phyloP scores from a whole-genome alignment of 306 rosid genomes.

The Malus domestica region DNA sequence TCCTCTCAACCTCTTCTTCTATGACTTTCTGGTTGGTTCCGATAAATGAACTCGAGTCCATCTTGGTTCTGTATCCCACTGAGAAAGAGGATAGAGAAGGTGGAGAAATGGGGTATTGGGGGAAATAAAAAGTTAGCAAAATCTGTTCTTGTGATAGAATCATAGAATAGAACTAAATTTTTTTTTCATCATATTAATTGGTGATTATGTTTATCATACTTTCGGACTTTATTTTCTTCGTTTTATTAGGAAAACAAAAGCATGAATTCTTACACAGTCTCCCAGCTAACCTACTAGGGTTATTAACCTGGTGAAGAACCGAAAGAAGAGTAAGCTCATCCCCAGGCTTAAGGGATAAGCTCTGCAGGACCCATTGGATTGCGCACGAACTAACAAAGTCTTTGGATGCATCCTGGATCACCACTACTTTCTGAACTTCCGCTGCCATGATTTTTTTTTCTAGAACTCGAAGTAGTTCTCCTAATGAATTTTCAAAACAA shows the following conservation, averaged over 20 bases:
- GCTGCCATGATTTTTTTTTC: slow-evolving; percentile 9
- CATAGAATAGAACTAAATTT: background rate
- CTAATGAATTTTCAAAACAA: background rate
- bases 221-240: background rate
- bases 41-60: slow-evolving; percentile 33
- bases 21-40: slow-evolving; percentile 38
- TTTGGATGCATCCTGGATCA: slow-evolving; percentile 68
- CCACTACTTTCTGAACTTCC: slow-evolving; percentile 44
- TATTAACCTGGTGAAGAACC: slow-evolving; percentile 65
- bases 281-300: slow-evolving; percentile 57
- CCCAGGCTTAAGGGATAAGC: slow-evolving; percentile 40
- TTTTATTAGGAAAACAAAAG: background rate
- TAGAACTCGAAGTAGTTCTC: background rate
- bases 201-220: background rate
- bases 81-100: background rate
- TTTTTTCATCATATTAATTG: background rate
- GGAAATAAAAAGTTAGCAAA: background rate
- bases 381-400: slow-evolving; percentile 38
- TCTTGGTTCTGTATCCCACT: slow-evolving; percentile 67
- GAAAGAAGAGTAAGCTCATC: slow-evolving; percentile 62
- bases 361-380: slow-evolving; percentile 32
- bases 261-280: slow-evolving; percentile 37
- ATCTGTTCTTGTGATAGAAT: background rate
- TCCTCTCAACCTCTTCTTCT: slow-evolving; percentile 28
- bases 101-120: background rate